These are phyloP conservation scores for Hamamelis virginiana DNA, from an alignment of 164 flowering plant species.

Conservation along the genomic window DNA sequence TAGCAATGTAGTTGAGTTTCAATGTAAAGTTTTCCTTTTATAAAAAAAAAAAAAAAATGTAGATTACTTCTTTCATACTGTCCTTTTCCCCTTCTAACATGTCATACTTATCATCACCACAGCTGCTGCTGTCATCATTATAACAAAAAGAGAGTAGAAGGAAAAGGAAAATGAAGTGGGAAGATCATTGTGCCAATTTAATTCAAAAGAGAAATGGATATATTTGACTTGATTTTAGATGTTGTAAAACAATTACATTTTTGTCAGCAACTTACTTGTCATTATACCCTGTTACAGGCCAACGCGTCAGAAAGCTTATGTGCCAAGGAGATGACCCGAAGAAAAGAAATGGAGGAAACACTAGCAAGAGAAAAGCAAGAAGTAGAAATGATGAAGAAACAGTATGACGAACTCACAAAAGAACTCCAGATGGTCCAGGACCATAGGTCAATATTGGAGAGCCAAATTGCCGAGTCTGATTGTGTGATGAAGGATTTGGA, in stretches of 20 bases:
- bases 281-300: conserved; percentile 38
- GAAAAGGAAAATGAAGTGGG: not conserved
- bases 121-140: not conserved
- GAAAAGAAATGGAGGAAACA: conserved; percentile 50
- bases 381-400: conserved; percentile 37
- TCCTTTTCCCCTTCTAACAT: not conserved
- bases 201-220: too few species aligned
- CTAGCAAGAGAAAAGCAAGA: conserved; percentile 44
- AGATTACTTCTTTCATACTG: not conserved
- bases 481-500: conserved; percentile 43
- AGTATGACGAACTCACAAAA: conserved; percentile 32
- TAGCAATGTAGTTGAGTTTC: not conserved
- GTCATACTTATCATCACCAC: not conserved
- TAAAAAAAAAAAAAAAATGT: too few species aligned
- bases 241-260: not conserved
- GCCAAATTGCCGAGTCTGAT: conserved; percentile 36
- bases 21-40: not conserved
- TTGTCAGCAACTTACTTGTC: not conserved
- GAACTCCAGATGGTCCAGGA: conserved; percentile 46
- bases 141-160: not conserved
- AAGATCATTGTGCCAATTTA: too few species aligned
- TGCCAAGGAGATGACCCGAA: conserved; percentile 40
- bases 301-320: conserved; percentile 49
- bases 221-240: too few species aligned
- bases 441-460: conserved; percentile 45